These are phyloP conservation scores for Hansenula anomala DNA, from an alignment of 1,139 yeast genomes.

Conservation along the genomic window DNA sequence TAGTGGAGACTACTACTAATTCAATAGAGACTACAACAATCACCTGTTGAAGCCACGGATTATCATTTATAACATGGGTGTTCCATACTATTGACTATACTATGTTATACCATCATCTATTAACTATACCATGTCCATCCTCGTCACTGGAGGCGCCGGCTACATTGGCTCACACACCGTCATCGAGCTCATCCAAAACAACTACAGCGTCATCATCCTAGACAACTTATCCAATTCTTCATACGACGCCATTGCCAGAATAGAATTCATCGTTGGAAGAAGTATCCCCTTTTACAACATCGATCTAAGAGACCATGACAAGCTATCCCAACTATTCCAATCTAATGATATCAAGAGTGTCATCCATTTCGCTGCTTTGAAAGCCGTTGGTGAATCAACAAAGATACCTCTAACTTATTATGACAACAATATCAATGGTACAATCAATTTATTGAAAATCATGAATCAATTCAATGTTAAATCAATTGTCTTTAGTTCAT, in stretches of 20 bases:
- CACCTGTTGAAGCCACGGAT: too few species aligned
- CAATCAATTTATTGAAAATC: conserved; percentile 52
- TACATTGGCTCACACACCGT: conserved; percentile 84
- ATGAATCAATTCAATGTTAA: conserved; percentile 45
- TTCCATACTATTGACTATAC: too few species aligned
- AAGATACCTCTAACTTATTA: conserved; percentile 67
- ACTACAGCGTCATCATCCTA: conserved; percentile 64
- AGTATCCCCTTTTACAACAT: conserved; percentile 54
- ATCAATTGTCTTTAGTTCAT: conserved; percentile 69
- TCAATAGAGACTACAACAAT: too few species aligned
- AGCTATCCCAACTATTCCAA: conserved; percentile 43
- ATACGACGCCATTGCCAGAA: conserved; percentile 61
- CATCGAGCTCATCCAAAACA: conserved; percentile 58
- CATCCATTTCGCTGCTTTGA: conserved; percentile 81
- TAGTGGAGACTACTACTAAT: too few species aligned
- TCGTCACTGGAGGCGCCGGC: conserved; percentile 87
- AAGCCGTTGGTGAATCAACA: conserved; percentile 83
- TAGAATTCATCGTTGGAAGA: conserved; percentile 49
- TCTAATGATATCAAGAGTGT: conserved; percentile 53
- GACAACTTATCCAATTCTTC: conserved; percentile 71
- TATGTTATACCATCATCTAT: too few species aligned
- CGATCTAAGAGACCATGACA: conserved; percentile 51
- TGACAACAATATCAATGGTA: conserved; percentile 65
- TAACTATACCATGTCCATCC: conserved; percentile 30
- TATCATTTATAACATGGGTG: too few species aligned